Evolutionary conservation across 331 rosid species (phyloP).

Genomic region (Arachis monticola): DNA sequence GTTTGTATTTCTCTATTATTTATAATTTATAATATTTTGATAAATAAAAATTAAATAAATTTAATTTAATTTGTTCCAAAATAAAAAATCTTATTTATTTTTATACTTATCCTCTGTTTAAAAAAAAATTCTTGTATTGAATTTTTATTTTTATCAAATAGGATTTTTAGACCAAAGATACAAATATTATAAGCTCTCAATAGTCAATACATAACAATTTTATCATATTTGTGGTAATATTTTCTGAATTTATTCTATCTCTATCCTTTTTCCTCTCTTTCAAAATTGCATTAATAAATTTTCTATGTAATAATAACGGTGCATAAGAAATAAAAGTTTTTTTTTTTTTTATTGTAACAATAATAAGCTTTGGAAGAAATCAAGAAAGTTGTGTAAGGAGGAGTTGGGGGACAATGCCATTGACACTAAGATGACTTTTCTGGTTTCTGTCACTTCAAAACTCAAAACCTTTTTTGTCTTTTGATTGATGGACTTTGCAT

Average conservation of each 20-base stretch:
- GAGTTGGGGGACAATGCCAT: constrained; percentile 57
- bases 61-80: no score
- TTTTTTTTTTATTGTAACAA: neutral
- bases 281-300: constrained; percentile 4
- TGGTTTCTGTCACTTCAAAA: constrained; percentile 70
- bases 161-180: constrained; percentile 19
- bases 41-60: no score
- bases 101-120: no score
- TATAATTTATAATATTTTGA: no score
- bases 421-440: constrained; percentile 46
- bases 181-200: constrained; percentile 23
- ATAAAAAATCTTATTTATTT: no score
- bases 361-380: constrained; percentile 7
- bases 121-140: no score
- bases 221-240: no score
- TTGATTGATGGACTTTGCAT: constrained; percentile 41
- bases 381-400: constrained; percentile 30
- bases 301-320: neutral
- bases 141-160: no score
- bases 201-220: neutral
- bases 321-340: constrained; percentile 6
- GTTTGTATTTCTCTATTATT: no score
- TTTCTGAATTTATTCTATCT: neutral
- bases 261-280: neutral
- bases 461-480: constrained; percentile 44